phyloP scores from a whole-genome alignment of 208 protist species.

The Trypanosoma melophagium region DNA sequence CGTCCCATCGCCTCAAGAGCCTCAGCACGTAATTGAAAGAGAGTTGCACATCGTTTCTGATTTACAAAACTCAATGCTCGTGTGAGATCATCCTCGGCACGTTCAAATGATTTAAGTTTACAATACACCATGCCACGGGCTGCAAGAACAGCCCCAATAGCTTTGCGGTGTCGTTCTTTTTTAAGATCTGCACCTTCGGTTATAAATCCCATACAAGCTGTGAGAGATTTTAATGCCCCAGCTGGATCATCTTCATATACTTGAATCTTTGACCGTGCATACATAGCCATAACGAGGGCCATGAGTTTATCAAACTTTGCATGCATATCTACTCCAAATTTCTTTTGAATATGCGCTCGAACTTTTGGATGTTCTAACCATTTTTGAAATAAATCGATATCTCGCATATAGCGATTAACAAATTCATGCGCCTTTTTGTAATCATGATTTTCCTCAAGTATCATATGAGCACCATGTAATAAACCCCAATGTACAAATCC shows the following conservation, averaged over 20 bases:
- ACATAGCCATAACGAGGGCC: constrained; percentile 85
- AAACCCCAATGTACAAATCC: constrained; percentile 89
- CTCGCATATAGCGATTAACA: constrained; percentile 89
- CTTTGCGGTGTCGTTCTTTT: constrained; percentile 76
- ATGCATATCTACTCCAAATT: constrained; percentile 82
- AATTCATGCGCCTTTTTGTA: constrained; percentile 86
- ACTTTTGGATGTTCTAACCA: constrained; percentile 90
- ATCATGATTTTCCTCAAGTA: constrained; percentile 84
- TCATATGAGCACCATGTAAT: constrained; percentile 84
- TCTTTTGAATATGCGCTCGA: constrained; percentile 84
- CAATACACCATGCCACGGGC: constrained; percentile 85
- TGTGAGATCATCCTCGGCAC: constrained; percentile 82
- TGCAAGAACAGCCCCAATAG: constrained; percentile 74
- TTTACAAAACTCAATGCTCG: constrained; percentile 80
- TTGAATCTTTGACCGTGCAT: constrained; percentile 86
- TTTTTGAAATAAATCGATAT: constrained; percentile 89
- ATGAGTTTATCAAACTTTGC: constrained; percentile 89
- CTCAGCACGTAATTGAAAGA: constrained; percentile 87
- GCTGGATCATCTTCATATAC: constrained; percentile 87
- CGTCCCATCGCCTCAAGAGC: constrained; percentile 75
- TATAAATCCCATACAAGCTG: constrained; percentile 69
- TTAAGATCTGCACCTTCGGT: constrained; percentile 64
- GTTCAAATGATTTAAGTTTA: constrained; percentile 77
- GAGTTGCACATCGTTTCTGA: constrained; percentile 63
- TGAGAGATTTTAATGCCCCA: constrained; percentile 86